These are phyloP conservation scores for Plantago lanceolata DNA, from an alignment of 305 asterid species.

Conservation along the genomic window DNA sequence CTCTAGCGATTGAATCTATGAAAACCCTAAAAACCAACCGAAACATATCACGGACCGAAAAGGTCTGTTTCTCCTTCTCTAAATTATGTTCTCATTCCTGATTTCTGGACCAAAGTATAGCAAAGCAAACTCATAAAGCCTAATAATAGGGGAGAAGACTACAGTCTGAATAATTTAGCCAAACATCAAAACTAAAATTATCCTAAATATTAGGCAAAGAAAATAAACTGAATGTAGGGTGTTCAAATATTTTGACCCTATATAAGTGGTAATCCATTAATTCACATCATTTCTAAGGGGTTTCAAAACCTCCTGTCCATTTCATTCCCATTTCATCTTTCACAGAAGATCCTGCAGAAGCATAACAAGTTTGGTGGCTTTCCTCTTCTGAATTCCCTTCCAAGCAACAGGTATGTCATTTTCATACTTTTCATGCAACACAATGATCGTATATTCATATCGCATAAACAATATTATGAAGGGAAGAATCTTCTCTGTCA, in stretches of 20 bases:
- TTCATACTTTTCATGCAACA: not conserved
- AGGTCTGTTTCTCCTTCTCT: too few species aligned
- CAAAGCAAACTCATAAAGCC: too few species aligned
- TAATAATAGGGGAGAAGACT: too few species aligned
- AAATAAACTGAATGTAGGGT: too few species aligned
- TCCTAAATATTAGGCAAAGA: too few species aligned
- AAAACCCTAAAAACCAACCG: too few species aligned
- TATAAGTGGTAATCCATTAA: not conserved
- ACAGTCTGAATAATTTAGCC: not conserved
- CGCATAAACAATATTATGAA: not conserved
- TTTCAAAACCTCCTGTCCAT: not conserved
- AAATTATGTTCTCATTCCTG: too few species aligned
- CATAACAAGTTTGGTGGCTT: not conserved
- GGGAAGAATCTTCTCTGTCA: not conserved
- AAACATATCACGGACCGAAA: too few species aligned
- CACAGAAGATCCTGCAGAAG: not conserved
- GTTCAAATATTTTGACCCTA: not conserved
- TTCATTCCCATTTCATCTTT: not conserved
- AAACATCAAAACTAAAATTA: not conserved
- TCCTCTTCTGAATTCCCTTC: not conserved
- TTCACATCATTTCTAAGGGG: not conserved
- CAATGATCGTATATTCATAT: not conserved
- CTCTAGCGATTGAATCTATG: too few species aligned
- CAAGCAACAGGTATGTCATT: not conserved
- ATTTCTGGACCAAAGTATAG: too few species aligned